These are phyloP conservation scores for Colletotrichum graminicola DNA, from an alignment of 2,329 filamentous ascomycete species.

Conservation along the genomic window DNA sequence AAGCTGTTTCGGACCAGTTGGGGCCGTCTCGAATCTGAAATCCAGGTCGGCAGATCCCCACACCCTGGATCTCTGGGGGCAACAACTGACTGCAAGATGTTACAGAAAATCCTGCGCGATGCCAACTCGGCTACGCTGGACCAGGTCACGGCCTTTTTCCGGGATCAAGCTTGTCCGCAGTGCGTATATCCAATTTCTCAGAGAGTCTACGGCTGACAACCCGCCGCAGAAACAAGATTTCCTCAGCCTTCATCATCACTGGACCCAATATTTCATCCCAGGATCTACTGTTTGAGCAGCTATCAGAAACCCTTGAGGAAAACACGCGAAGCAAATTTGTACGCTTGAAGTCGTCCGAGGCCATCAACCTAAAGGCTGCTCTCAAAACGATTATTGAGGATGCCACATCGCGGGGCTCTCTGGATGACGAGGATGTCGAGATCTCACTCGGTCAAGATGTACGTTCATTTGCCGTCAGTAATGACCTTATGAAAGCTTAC, in stretches of 20 bases:
- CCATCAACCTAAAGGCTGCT: conserved; percentile 78
- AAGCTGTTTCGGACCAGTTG: conserved; percentile 73
- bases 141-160: conserved; percentile 69
- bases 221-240: conserved; percentile 62
- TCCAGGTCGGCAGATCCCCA: conserved; percentile 63
- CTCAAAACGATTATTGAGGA: conserved; percentile 81
- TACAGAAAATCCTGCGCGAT: conserved; percentile 67
- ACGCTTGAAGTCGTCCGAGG: conserved; percentile 76
- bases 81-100: conserved; percentile 1
- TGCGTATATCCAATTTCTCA: conserved; percentile 22
- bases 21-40: conserved; percentile 71
- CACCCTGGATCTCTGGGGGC: not conserved
- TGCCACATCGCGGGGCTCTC: conserved; percentile 58
- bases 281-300: conserved; percentile 78
- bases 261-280: conserved; percentile 84
- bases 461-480: conserved; percentile 45
- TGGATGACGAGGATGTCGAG: conserved; percentile 68
- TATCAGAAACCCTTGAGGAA: conserved; percentile 68
- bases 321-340: conserved; percentile 69
- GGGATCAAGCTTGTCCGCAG: conserved; percentile 50
- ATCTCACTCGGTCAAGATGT: conserved; percentile 62
- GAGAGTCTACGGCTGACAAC: not conserved
- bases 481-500: conserved; percentile 37
- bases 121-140: conserved; percentile 72
- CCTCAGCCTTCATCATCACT: conserved; percentile 79